Base-by-base conservation (phyloP, 2,329 filamentous ascomycete genomes). In the Hysterium pulicare region DNA sequence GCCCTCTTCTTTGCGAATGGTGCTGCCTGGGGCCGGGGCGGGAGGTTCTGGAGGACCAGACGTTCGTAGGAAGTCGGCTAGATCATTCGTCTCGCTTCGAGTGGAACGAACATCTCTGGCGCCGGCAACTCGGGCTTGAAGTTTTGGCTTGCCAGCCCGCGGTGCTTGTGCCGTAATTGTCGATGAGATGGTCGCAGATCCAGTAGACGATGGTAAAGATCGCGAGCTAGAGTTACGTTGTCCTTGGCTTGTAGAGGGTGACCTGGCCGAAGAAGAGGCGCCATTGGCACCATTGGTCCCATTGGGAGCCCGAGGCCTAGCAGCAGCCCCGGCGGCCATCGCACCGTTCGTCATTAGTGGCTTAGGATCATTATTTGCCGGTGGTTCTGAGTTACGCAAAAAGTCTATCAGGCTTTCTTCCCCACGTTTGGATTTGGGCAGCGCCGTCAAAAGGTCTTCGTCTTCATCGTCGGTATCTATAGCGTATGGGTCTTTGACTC, bases 401-500 rank as follows among this genome's bases (percentile, higher is more conserved):
- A 90, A 90, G 49, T 90, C 86, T 23, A 84, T 79, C 37, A 90
- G 64, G 49, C 81, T 85, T 65, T 90, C 69, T 58, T 58, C 70
- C 54, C 28, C 65, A 26, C 49, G 44, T 38, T 48, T 53, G 9
- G 62, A 62, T 13, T 64, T 65, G 2, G 73, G 71, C 41, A 76
- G 67, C 11, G 68, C 69, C 6, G 67, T 71, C 17, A 74, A 64
- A 16, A 76, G 62, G 22, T 80, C 73, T 2, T 82, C 83, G 41
- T 86, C 81, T 42, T 88, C 84, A 11, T 63, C 61, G 11, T 69
- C 66, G 28, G 66, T 73, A 58, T 96, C 90, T 49, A 97, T 88
- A n/a, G 90, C 88, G 53, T 97, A 97, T 0, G 91, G 93, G 57
- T 98, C 93, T 43, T 81, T 86, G 39, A 90, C 81, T 21, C 88